These are phyloP conservation scores for Penicillium angulare DNA, from an alignment of 495 filamentous ascomycete species.

Conservation along the genomic window DNA sequence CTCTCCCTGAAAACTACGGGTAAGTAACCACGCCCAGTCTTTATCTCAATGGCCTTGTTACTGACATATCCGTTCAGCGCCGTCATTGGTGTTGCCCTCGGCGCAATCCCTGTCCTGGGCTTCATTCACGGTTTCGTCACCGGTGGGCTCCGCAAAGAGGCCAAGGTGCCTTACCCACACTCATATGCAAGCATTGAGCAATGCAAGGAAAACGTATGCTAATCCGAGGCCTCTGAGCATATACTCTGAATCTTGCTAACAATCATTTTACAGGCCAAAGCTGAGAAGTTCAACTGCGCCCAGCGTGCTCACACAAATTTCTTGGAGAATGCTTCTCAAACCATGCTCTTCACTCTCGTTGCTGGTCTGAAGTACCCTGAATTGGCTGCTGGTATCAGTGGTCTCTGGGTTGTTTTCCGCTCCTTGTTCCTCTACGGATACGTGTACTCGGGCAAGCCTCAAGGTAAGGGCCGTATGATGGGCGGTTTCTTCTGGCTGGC, in stretches of 20 bases:
- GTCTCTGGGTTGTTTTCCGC: slow-evolving; percentile 55
- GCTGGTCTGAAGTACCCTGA: slow-evolving; percentile 59
- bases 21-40: slow-evolving; percentile 19
- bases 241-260: background rate
- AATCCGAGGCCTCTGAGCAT: slow-evolving; percentile 21
- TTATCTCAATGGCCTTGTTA: background rate
- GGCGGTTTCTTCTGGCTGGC: slow-evolving; percentile 39
- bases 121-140: slow-evolving; percentile 56
- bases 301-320: slow-evolving; percentile 74
- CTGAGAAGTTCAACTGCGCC: slow-evolving; percentile 61
- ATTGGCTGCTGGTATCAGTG: slow-evolving; percentile 49
- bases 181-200: slow-evolving; percentile 58
- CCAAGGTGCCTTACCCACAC: slow-evolving; percentile 61
- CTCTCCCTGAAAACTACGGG: slow-evolving; percentile 51
- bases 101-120: slow-evolving; percentile 53
- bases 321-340: slow-evolving; percentile 60
- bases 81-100: slow-evolving; percentile 58
- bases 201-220: slow-evolving; percentile 52
- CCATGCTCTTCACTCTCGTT: slow-evolving; percentile 57
- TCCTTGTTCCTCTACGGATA: slow-evolving; percentile 62
- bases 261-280: slow-evolving; percentile 28
- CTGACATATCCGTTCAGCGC: slow-evolving; percentile 33
- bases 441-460: slow-evolving; percentile 39
- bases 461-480: slow-evolving; percentile 46
- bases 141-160: slow-evolving; percentile 44